Base-by-base conservation (phyloP, 1,139 yeast species). In the Saccharomyces hybrid region DNA sequence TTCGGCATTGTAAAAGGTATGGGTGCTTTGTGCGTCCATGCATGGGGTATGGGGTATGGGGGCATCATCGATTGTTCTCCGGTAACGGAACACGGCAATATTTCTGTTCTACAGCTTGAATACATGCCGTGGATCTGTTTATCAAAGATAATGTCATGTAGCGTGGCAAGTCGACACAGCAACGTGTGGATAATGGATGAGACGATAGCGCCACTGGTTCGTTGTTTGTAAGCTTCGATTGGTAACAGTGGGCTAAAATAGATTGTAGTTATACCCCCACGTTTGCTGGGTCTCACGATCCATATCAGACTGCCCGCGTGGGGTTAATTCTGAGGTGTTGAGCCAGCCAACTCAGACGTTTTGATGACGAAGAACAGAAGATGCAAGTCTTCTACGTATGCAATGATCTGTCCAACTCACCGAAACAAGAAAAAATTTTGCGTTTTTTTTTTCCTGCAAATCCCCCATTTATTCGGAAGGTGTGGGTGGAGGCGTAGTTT, bases 401-500 rank as follows among this genome's bases (percentile, higher is more conserved):
- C 26, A 38, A 2, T 38, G 25, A 38, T 11, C 25, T 3, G 7
- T 38, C 25, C 25, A 38, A 3, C 44, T 5, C 19, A 38, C 44
- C 6, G 26, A 19, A 25, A 5, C 13, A 9, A 23, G 19, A 8
- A 14, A 14, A 8, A 3, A 19, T 38, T 38, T 38, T 38, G 44
- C 44, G 44, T 19, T 38, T 38, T 38, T 38, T 38, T 38, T 34
- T 34, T 38, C 44, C 44, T 16, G 14, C 44, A 38, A 38, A 16
- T 19, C 44, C 44, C 44, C 41, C 16, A 23, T 38, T 16, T 38
- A 38, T 38, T 38, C 9, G 19, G 14, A 13, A 19, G 25, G 44
- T 38, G 44, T 38, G 44, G 44, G 44, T 38, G 44, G 44, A 19
- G 44, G 44, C 44, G 44, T 38, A 38, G 23, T 38, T 38, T 34